Evolutionary conservation across 179 eudicot genomes (phyloP).

Genomic region (Beta lomatogona): DNA sequence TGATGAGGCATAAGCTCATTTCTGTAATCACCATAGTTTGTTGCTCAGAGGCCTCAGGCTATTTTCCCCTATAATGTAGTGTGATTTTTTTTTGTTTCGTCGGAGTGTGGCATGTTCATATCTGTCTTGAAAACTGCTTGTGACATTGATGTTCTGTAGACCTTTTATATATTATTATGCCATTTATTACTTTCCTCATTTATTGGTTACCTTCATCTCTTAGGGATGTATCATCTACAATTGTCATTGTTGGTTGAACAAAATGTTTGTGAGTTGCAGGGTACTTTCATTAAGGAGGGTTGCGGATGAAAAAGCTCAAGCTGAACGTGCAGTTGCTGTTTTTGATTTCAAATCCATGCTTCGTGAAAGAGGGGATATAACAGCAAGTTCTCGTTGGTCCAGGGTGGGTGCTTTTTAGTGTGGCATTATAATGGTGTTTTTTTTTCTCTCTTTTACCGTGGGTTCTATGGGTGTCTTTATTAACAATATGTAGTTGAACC

Average conservation of each 20-base stretch:
- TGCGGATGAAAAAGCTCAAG: slow-evolving; percentile 75
- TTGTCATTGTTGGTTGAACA: not conserved
- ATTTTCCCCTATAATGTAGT: not conserved
- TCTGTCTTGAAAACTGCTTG: not conserved
- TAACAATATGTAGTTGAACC: not conserved
- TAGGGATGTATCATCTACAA: not conserved
- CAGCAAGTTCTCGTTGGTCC: slow-evolving; percentile 85
- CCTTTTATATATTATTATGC: not conserved
- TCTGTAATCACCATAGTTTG: too few species aligned
- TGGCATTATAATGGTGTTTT: not conserved
- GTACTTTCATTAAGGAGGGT: slow-evolving; percentile 61
- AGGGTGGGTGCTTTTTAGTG: slow-evolving; percentile 55
- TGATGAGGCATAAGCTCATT: too few species aligned
- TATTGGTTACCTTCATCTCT: not conserved
- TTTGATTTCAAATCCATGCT: slow-evolving; percentile 86
- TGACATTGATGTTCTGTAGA: not conserved
- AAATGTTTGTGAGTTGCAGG: slow-evolving; percentile 42
- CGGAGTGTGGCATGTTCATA: not conserved
- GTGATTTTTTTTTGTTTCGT: not conserved
- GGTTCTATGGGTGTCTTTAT: not conserved
- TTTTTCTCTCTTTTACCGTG: not conserved
- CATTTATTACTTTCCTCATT: not conserved
- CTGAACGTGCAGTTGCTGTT: slow-evolving; percentile 62
- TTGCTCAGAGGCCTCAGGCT: too few species aligned
- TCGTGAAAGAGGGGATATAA: slow-evolving; percentile 64